These are phyloP conservation scores for Cardamine chenopodiifolia DNA, from an alignment of 345 rosid genomes.

Conservation along the genomic window DNA sequence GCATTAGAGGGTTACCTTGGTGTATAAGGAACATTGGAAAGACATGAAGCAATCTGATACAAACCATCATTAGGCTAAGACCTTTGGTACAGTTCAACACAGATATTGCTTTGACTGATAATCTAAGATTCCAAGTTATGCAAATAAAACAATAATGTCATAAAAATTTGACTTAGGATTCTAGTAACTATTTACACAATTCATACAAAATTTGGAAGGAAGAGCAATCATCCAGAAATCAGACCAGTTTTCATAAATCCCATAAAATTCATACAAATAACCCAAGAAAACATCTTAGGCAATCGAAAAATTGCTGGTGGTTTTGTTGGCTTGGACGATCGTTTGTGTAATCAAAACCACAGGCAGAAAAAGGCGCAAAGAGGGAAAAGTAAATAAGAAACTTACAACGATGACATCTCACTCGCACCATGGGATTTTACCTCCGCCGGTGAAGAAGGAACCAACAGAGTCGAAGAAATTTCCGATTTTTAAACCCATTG, in stretches of 20 bases:
- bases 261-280: background rate
- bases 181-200: background rate
- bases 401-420: slow-evolving; percentile 68
- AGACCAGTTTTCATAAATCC: background rate
- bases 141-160: background rate
- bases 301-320: background rate
- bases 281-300: background rate
- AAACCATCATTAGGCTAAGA: slow-evolving; percentile 2
- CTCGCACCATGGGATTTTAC: slow-evolving; percentile 87
- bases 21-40: background rate
- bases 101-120: background rate
- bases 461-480: slow-evolving; percentile 54
- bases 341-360: background rate
- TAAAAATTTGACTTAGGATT: background rate
- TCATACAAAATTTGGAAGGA: background rate
- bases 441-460: slow-evolving; percentile 70
- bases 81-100: background rate
- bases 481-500: slow-evolving; percentile 37
- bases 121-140: background rate
- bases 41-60: background rate
- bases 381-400: background rate
- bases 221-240: background rate
- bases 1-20: background rate
- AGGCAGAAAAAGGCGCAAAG: background rate
- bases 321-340: slow-evolving; percentile 1